Evolutionary conservation across 2,329 filamentous ascomycete species (phyloP), one percentile per base, ranked within the genome.

Genomic region (Didymella segeticola): DNA sequence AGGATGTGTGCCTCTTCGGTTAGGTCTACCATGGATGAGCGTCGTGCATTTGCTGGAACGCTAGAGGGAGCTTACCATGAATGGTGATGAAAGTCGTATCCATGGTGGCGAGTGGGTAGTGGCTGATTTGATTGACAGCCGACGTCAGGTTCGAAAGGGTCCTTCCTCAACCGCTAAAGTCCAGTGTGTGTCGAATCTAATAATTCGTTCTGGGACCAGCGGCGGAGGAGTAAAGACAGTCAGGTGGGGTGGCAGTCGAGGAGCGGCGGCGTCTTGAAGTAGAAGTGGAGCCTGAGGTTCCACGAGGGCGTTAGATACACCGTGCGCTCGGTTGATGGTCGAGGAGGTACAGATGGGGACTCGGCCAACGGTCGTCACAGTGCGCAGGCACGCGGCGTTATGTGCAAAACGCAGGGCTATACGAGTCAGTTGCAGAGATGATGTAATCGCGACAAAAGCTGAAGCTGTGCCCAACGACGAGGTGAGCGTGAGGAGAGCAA

Each of bases 11-110:
- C 91, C 71, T 93, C 88, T 51, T 83, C 80, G 36, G 86, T 84
- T 56, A 93, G 82, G 75, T 93, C 90, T 93, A 58, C 37, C 2
- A 31, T 27, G 43, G n/a, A 55, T 68, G 27, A 65, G 53, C 42
- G 39, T 37, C 12, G 15, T 43, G 29, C 20, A 37, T 31, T 34
- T 12, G 15, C 12, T 11, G 23, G 36, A 43, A 54, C 43, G 17
- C 9, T 5, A 43, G 15, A 61, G 39, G 43, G 10, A 50, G 58
- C 86, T 79, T 78, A 90, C 91, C 91, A 72, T 95, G 91, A 71
- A 96, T 95, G 63, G 90, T 92, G 78, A 96, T 95, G 78, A 96
- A 96, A 26, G 91, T 95, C 63, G 89, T 89, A 76, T 93, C 89
- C 89, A 73, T 73, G 42, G 53, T 62, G 60, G 53, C 55, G 43